Conservation (phyloP, 1,284 basidiomycete species). For the Boletus semigastroideus region DNA sequence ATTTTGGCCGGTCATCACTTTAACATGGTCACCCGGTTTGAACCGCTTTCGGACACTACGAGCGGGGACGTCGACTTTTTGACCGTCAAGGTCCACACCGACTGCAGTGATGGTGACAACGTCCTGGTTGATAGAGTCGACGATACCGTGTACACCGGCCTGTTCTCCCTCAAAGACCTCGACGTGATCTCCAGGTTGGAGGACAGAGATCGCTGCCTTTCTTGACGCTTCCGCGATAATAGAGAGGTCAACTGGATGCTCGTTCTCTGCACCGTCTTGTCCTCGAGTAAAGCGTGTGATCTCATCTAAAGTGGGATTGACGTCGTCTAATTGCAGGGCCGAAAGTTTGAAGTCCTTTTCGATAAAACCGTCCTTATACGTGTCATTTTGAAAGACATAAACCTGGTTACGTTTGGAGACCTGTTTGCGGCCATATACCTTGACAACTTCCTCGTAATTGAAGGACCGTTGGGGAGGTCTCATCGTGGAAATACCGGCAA, state of each 20-base stretch:
- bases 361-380: constrained; percentile 92
- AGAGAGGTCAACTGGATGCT: constrained; percentile 70
- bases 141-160: constrained; percentile 87
- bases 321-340: constrained; percentile 81
- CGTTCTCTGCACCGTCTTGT: constrained; percentile 62
- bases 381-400: constrained; percentile 90
- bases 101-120: constrained; percentile 83
- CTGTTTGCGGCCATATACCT: constrained; percentile 79
- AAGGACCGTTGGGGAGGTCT: constrained; percentile 92
- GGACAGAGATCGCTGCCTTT: constrained; percentile 82
- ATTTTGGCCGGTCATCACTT: constrained; percentile 96
- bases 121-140: constrained; percentile 88
- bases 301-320: constrained; percentile 95
- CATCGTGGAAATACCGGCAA: constrained; percentile 50
- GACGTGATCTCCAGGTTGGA: constrained; percentile 98
- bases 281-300: constrained; percentile 86
- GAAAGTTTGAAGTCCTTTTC: constrained; percentile 94
- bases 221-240: constrained; percentile 87
- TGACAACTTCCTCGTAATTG: constrained; percentile 91
- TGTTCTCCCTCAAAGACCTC: constrained; percentile 98
- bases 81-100: constrained; percentile 81
- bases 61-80: constrained; percentile 85
- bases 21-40: constrained; percentile 97
- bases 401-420: constrained; percentile 72
- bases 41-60: constrained; percentile 92